Conservation (phyloP, 1,284 basidiomycete species). For the Cutaneotrichosporon daszewskae region DNA sequence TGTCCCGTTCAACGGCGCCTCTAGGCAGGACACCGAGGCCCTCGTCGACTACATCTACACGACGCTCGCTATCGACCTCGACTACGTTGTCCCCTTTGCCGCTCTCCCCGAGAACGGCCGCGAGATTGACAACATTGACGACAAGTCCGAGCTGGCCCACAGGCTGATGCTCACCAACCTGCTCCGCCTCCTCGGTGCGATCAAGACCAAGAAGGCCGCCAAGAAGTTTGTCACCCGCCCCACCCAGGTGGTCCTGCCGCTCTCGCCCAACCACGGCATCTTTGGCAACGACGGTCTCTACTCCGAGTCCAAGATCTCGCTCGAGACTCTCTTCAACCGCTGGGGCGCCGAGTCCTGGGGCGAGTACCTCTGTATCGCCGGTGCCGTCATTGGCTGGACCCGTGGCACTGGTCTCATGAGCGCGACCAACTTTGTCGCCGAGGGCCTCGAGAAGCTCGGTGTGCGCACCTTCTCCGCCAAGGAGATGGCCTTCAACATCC, state of each 20-base stretch:
- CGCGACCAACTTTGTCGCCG: conserved; percentile 89
- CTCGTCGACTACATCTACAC: conserved; percentile 97
- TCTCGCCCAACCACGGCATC: conserved; percentile 95
- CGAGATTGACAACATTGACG: conserved; percentile 93
- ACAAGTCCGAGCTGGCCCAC: conserved; percentile 95
- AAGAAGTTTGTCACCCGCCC: conserved; percentile 94
- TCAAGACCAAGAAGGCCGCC: conserved; percentile 96
- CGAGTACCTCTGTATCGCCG: conserved; percentile 94
- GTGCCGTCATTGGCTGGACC: conserved; percentile 98
- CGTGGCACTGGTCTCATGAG: conserved; percentile 98
- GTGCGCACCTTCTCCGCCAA: conserved; percentile 97
- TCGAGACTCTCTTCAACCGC: conserved; percentile 95
- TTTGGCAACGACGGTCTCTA: conserved; percentile 98
- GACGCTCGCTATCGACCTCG: conserved; percentile 87
- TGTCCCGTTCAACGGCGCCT: conserved; percentile 93
- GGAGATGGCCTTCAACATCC: conserved; percentile 99
- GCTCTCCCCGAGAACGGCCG: conserved; percentile 97
- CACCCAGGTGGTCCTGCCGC: conserved; percentile 92
- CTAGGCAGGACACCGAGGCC: conserved; percentile 94
- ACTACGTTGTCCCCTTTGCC: conserved; percentile 97
- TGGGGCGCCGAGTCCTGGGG: conserved; percentile 99
- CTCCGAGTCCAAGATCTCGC: conserved; percentile 95
- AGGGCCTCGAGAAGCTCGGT: conserved; percentile 87
- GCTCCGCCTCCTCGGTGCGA: conserved; percentile 87
- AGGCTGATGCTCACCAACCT: conserved; percentile 93